phyloP scores from a whole-genome alignment of 257 asterid species.

The Lycium ferocissimum region DNA sequence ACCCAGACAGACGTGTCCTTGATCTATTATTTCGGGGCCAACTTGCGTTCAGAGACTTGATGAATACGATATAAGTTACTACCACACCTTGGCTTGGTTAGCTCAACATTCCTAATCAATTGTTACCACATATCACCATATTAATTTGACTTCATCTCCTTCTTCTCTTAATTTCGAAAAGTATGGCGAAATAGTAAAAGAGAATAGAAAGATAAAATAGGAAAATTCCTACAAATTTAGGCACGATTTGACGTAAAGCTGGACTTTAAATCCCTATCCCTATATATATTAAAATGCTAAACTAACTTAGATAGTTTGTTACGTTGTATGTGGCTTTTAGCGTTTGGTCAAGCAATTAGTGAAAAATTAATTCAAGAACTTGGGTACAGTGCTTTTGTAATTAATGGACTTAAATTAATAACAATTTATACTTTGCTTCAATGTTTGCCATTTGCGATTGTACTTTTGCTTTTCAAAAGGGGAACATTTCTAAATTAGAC shows the following conservation, averaged over 20 bases:
- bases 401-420: not conserved
- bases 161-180: not conserved
- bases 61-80: too few relatives aligned
- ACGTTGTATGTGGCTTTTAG: not conserved
- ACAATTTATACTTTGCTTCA: not conserved
- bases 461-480: too few relatives aligned
- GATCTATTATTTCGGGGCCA: too few relatives aligned
- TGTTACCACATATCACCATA: not conserved
- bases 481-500: too few relatives aligned
- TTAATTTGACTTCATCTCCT: not conserved
- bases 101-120: too few relatives aligned
- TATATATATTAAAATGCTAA: not conserved
- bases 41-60: too few relatives aligned
- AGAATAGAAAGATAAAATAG: not conserved
- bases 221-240: not conserved
- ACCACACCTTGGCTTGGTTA: too few relatives aligned
- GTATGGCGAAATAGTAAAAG: not conserved
- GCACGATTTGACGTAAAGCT: not conserved
- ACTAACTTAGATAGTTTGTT: not conserved
- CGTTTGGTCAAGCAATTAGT: not conserved
- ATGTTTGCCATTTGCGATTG: too few relatives aligned
- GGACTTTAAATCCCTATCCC: slow-evolving; percentile 4
- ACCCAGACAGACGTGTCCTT: too few relatives aligned
- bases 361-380: not conserved
- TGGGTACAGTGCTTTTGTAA: not conserved